phyloP scores from a whole-genome alignment of 1,139 yeast genomes.

The Pneumocystis jirovecii region DNA sequence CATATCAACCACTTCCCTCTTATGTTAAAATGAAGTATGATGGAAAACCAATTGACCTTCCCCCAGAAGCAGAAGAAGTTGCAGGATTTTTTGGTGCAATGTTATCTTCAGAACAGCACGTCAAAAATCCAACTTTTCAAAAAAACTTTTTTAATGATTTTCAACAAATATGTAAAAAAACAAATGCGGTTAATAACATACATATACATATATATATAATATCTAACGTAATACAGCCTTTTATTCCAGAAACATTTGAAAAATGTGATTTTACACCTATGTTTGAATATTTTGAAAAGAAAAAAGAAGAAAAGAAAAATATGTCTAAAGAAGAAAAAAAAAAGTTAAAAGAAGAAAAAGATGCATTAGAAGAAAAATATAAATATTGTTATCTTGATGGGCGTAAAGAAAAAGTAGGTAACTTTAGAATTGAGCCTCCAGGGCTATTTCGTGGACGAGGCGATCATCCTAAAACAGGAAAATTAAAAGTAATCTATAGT shows the following conservation, averaged over 20 bases:
- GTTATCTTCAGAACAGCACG: slow-evolving; percentile 67
- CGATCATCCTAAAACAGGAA: slow-evolving; percentile 91
- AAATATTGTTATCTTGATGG: slow-evolving; percentile 74
- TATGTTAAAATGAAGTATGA: slow-evolving; percentile 62
- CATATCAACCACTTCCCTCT: slow-evolving; percentile 74
- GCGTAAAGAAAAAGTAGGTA: slow-evolving; percentile 81
- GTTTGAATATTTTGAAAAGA: slow-evolving; percentile 52
- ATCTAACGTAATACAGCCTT: neutral
- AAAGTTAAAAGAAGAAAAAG: slow-evolving; percentile 53
- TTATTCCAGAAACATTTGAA: slow-evolving; percentile 32
- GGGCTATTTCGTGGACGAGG: slow-evolving; percentile 94
- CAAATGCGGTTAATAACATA: slow-evolving; percentile 38
- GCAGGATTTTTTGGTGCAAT: slow-evolving; percentile 91
- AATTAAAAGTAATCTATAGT: slow-evolving; percentile 26
- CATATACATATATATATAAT: slow-evolving; percentile 29
- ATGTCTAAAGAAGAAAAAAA: slow-evolving; percentile 62
- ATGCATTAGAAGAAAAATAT: slow-evolving; percentile 61
- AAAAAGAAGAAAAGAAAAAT: slow-evolving; percentile 58
- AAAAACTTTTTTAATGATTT: slow-evolving; percentile 79
- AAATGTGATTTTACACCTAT: slow-evolving; percentile 71
- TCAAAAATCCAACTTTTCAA: slow-evolving; percentile 70
- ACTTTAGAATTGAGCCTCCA: slow-evolving; percentile 90
- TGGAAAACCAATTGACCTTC: slow-evolving; percentile 57
- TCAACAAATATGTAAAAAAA: slow-evolving; percentile 46
- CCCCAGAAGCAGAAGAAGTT: slow-evolving; percentile 81